Conservation (phyloP, 176 grass and related monocot genomes). For the Typha latifolia region DNA sequence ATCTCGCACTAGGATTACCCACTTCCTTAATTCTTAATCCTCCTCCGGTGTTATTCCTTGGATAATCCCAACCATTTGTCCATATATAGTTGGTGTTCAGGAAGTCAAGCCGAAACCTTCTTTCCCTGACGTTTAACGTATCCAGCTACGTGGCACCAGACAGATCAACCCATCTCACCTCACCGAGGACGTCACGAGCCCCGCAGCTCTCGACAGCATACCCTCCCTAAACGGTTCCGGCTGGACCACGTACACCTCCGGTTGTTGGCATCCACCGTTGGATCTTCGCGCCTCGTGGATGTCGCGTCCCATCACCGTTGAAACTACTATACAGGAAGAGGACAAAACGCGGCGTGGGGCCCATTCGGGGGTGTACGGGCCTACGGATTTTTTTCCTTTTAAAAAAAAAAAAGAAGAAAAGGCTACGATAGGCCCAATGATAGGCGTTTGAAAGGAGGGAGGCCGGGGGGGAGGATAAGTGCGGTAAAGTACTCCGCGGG, state of each 20-base stretch:
- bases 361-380: background rate
- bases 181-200: background rate
- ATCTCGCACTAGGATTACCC: too few species aligned
- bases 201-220: background rate
- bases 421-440: background rate
- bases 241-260: background rate
- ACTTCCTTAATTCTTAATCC: too few species aligned
- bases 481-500: background rate
- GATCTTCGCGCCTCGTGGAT: background rate
- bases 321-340: background rate
- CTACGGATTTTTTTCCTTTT: too few species aligned
- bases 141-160: too few species aligned
- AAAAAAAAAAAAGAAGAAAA: background rate
- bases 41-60: too few species aligned
- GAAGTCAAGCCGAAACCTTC: too few species aligned
- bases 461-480: background rate
- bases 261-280: background rate
- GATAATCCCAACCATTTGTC: too few species aligned
- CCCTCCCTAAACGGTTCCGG: background rate
- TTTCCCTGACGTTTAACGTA: too few species aligned
- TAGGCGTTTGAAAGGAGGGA: background rate
- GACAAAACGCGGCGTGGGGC: background rate
- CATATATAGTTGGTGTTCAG: too few species aligned
- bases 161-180: background rate
- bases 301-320: background rate